Evolutionary conservation across 495 filamentous ascomycete genomes (phyloP).

Genomic region (Penicillium maclennaniae): DNA sequence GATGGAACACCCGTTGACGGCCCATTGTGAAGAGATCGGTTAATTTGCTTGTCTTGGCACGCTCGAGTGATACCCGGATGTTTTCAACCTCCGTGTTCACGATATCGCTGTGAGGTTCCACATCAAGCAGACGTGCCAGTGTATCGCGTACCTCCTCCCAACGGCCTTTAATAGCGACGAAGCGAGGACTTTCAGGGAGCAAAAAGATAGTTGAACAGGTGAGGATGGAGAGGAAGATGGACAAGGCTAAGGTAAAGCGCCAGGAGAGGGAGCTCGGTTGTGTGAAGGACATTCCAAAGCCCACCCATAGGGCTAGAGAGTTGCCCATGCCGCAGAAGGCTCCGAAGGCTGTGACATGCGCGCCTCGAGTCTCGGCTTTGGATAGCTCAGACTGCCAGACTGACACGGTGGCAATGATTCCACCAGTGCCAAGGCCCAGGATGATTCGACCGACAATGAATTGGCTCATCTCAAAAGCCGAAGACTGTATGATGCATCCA

Average conservation of each 20-base stretch:
- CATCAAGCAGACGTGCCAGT: constrained; percentile 16
- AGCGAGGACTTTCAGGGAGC: constrained; percentile 37
- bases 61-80: constrained; percentile 8
- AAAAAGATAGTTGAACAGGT: constrained; percentile 30
- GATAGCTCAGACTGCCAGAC: constrained; percentile 43
- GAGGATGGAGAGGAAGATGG: constrained; percentile 44
- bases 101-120: constrained; percentile 1
- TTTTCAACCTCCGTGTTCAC: constrained; percentile 16
- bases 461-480: constrained; percentile 39
- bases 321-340: constrained; percentile 34
- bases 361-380: constrained; percentile 29
- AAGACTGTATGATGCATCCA: constrained; percentile 48
- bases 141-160: constrained; percentile 24
- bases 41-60: constrained; percentile 11
- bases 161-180: constrained; percentile 32
- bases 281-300: constrained; percentile 9
- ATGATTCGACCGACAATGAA: constrained; percentile 41
- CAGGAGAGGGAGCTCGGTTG: constrained; percentile 26
- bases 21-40: constrained; percentile 19
- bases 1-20: constrained; percentile 17
- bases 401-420: constrained; percentile 34
- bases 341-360: constrained; percentile 32
- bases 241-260: constrained; percentile 44
- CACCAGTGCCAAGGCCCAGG: constrained; percentile 36
- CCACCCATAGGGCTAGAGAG: constrained; percentile 7